These are phyloP conservation scores for Camillea tinctor DNA, from an alignment of 2,329 filamentous ascomycete species.

Conservation along the genomic window DNA sequence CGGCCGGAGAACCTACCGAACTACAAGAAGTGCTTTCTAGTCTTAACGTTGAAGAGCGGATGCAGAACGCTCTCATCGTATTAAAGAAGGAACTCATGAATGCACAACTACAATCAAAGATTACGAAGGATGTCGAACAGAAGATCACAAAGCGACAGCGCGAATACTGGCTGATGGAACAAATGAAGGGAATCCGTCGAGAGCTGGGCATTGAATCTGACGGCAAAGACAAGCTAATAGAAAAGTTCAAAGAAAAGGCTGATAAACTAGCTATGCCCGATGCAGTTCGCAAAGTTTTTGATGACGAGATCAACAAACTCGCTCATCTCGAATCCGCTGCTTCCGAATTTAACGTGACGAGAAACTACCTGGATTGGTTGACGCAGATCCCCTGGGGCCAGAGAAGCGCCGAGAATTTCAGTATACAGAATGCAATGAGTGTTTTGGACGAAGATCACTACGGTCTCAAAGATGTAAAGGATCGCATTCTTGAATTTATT, in stretches of 20 bases:
- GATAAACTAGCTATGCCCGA: slow-evolving; percentile 95
- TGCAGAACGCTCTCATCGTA: slow-evolving; percentile 87
- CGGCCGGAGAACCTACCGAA: slow-evolving; percentile 88
- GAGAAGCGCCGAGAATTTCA: slow-evolving; percentile 94
- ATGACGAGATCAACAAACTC: slow-evolving; percentile 96
- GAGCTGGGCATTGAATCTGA: slow-evolving; percentile 97
- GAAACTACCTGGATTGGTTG: slow-evolving; percentile 98
- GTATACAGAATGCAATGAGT: slow-evolving; percentile 83
- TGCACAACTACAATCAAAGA: slow-evolving; percentile 93
- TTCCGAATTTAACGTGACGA: slow-evolving; percentile 96
- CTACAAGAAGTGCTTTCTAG: slow-evolving; percentile 88
- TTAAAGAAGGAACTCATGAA: slow-evolving; percentile 99
- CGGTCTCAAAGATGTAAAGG: slow-evolving; percentile 95
- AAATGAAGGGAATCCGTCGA: slow-evolving; percentile 97
- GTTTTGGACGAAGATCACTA: slow-evolving; percentile 97
- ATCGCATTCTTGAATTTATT: slow-evolving; percentile 97
- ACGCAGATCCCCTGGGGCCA: slow-evolving; percentile 98
- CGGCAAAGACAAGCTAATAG: slow-evolving; percentile 95
- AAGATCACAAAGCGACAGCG: slow-evolving; percentile 97
- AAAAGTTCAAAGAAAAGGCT: slow-evolving; percentile 96
- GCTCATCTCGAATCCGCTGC: slow-evolving; percentile 92
- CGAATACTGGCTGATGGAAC: slow-evolving; percentile 98
- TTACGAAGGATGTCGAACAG: slow-evolving; percentile 94
- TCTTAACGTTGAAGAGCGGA: slow-evolving; percentile 85
- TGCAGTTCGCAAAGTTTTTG: slow-evolving; percentile 93